Evolutionary conservation across 495 filamentous ascomycete genomes (phyloP), one percentile per base, ranked within the genome.

Genomic region (Pyrenopolyporus hunteri): DNA sequence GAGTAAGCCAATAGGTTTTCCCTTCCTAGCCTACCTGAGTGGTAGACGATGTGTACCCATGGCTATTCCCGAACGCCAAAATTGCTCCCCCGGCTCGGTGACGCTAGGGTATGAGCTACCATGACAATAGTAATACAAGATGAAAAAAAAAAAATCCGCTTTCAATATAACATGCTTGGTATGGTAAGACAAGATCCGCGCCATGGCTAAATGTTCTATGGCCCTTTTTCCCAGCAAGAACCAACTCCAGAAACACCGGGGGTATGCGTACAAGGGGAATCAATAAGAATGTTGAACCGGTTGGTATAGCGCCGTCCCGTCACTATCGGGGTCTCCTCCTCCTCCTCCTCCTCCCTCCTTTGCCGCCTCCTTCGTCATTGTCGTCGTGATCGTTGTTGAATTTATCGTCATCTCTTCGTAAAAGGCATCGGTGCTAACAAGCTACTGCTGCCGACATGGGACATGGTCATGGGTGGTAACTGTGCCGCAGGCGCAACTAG

Each of bases 391-490:
- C 49, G 37, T 59, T 9, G 50, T 64, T 6, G 40, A 46, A 31
- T 47, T 10, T 39, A 26, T 22, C n/a, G 40, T 71, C 50, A 71
- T 65, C 70, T 63, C 52, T 72, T 70, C 71, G 75, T 77, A 28
- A 64, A 68, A 10, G 72, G 68, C 70, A 78, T 70, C 9, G 75
- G 66, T 3, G 69, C 63, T 51, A 80, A 69, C 13, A 74, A 59
- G 35, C 58, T 65, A 56, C 70, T 60, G 55, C 64, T 67, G 55
- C 71, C 69, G 19, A 72, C 65, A 2, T 76, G 74, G 16, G 76
- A 69, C 46, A 78, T 76, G 11, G 74, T 67, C 71, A 80, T 74
- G 4, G 76, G 77, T 3, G 77, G 77, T 9, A 80, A 64, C 22
- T 71, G 73, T 16, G 57, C 39, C 3, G 57, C 42, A 7, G 68